Base-by-base conservation (phyloP, 352 stramenopile genomes). In the Phytophthora pistaciae region DNA sequence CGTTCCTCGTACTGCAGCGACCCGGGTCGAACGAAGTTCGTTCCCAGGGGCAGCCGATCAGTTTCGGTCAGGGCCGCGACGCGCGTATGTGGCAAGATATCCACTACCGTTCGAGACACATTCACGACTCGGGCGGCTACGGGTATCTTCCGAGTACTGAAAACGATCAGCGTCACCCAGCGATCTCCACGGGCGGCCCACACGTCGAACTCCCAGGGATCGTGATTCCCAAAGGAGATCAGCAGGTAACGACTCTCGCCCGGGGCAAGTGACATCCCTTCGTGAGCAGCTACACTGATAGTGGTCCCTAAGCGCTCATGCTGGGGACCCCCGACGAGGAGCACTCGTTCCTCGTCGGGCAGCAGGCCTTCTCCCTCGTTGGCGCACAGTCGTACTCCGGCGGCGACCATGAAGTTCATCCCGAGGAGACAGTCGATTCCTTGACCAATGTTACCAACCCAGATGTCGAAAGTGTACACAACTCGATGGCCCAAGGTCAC, bases 401-500 rank as follows among this genome's bases (percentile, higher is more conserved):
- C 40, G 1, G 40, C 40, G 0, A 48, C 40, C 40, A 48, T 48
- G 40, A 48, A 20, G 20, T 48, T 48, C 40, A 48, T 48, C 10
- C 40, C 40, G 1, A 48, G 40, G 40, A 48, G 40, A 5, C 40
- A 48, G 25, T 27, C 25, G 25, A 27, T 27, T 1, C 25, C 25
- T 3, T 27, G 25, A 27, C 25, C 25, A 3, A 80, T 59, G 31
- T 77, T 80, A 0, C 56, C 69, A 3, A 67, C 54, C 72, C 72
- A 83, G 4, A 83, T 29, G 20, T 66, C 48, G 16, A 48, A 48
- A 1, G 40, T 48, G 16, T 48, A 48, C 1, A 48, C 40, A 2
- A 48, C 40, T 1, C 58, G 59, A 5, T 62, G 13, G 0, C 76
- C 72, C 3, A 81, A 54, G 0, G 66, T 84, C 13, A 84, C 54